Percentiles rank a stretch among this genome's conserved stretches.
Conservation (phyloP, 768 basidiomycete species). For the Boletus rubropictus region DNA sequence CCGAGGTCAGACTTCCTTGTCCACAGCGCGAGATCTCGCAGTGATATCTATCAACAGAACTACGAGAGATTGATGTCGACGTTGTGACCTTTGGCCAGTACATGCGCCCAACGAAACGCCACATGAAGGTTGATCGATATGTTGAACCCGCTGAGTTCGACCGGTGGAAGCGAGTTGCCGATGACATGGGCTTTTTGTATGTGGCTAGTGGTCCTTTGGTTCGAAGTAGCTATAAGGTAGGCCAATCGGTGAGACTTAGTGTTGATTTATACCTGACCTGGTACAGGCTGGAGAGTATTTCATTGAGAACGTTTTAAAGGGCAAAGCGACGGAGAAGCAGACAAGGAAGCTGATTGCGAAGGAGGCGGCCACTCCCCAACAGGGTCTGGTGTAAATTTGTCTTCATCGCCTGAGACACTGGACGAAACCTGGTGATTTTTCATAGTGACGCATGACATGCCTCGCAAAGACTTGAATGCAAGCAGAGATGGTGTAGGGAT, state of each 20-base stretch:
- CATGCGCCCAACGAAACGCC: conserved; percentile 97
- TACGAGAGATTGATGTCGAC: conserved; percentile 84
- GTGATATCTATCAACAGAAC: conserved; percentile 46
- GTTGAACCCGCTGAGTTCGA: conserved; percentile 93
- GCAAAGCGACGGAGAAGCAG: conserved; percentile 45
- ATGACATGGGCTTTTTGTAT: conserved; percentile 93
- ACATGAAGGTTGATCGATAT: conserved; percentile 99
- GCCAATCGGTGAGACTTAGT: conserved; percentile 13
- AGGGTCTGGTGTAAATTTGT: conserved; percentile 3
- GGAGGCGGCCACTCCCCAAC: conserved; percentile 7
- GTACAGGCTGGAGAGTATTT: conserved; percentile 90
- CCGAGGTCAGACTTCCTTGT: conserved; percentile 49
- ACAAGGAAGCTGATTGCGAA: conserved; percentile 30
- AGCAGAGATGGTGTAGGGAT: neutral
- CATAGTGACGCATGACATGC: neutral
- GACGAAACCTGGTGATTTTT: conserved; percentile 5
- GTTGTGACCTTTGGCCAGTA: conserved; percentile 99
- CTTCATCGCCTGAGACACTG: neutral
- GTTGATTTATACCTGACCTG: conserved; percentile 1
- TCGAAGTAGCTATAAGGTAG: conserved; percentile 93
- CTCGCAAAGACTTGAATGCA: neutral
- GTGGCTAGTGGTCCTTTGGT: conserved; percentile 96
- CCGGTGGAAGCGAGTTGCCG: conserved; percentile 83
- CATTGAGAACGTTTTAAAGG: conserved; percentile 82
- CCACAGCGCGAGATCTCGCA: neutral